Evolutionary conservation across 345 rosid species (phyloP), one percentile per base, ranked within the genome.

Genomic region (Corchorus olitorius): DNA sequence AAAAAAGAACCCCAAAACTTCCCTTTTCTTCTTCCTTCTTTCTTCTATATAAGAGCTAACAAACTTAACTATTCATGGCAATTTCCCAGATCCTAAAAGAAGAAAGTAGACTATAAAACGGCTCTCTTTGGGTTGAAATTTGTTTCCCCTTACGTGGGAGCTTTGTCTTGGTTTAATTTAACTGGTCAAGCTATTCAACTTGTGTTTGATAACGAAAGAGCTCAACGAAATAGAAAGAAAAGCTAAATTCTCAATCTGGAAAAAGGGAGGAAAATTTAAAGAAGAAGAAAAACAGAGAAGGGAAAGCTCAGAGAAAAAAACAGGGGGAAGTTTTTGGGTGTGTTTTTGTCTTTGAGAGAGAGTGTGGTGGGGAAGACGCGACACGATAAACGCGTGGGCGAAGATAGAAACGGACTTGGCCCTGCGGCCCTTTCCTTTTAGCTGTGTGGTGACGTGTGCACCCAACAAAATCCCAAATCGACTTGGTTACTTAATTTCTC

Each of bases 41-140:
- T 63, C 45, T 3, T 35, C 35, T 53, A 34, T 10, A 16, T 10
- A 16, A 16, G 22, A 46, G 19, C 41, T 33, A 75, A n/a, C 48
- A 5, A 70, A 12, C 17, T 34, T 27, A 65, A 66, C 50, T 17
- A 45, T 22, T 56, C 65, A 62, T 62, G 20, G 22, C 13, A 52
- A 33, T 6, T 41, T 16, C 41, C 8, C 7, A 49, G 39, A 53
- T 16, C 12, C 56, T 33, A 34, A 33, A 34, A 33, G 20, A 58
- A 70, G 45, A 69, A 34, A 69, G 59, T 43, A 15, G 49, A 33
- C 59, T 15, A 8, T 27, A 33, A 69, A 52, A 33, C 41, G 53
- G 59, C 45, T 69, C 73, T 50, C 15, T 6, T 66, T 35, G 61
- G 61, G 17, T 70, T 70, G 72, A 33, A 34, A 70, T 35, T 13